Conservation (phyloP, 768 basidiomycete species). For the Tylopilus balloui region DNA sequence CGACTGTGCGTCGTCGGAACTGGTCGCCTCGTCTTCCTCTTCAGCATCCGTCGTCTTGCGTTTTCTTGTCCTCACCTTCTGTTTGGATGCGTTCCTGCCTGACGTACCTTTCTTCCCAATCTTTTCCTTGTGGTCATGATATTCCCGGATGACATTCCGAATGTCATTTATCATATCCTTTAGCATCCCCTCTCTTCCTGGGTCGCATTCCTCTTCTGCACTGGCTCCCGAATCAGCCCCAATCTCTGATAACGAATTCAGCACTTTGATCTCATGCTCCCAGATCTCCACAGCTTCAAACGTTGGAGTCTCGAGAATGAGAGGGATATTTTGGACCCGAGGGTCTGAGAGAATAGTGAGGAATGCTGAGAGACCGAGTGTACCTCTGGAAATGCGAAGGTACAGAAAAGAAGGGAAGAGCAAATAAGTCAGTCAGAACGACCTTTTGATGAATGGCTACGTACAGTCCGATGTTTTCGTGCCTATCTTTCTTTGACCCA, state of each 20-base stretch:
- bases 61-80: constrained; percentile 3
- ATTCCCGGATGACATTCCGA: constrained; percentile 10
- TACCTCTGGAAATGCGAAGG: constrained; percentile 44
- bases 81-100: neutral
- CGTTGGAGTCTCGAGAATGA: constrained; percentile 79
- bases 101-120: neutral
- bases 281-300: constrained; percentile 66
- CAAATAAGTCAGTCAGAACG: neutral
- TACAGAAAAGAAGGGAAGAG: neutral
- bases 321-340: constrained; percentile 63
- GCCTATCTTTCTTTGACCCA: constrained; percentile 68
- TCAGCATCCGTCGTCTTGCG: constrained; percentile 2
- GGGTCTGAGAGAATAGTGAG: constrained; percentile 62
- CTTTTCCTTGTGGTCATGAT: constrained; percentile 10
- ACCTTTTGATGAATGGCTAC: constrained; percentile 24
- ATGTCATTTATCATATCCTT: constrained; percentile 11
- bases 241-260: constrained; percentile 41
- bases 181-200: neutral
- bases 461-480: constrained; percentile 81
- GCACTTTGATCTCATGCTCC: constrained; percentile 64
- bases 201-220: neutral
- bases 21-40: constrained; percentile 5
- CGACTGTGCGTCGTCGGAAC: constrained; percentile 6
- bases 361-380: constrained; percentile 62
- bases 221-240: neutral